Conservation (phyloP, 495 filamentous ascomycete genomes). For the Penicillium tannophilum region DNA sequence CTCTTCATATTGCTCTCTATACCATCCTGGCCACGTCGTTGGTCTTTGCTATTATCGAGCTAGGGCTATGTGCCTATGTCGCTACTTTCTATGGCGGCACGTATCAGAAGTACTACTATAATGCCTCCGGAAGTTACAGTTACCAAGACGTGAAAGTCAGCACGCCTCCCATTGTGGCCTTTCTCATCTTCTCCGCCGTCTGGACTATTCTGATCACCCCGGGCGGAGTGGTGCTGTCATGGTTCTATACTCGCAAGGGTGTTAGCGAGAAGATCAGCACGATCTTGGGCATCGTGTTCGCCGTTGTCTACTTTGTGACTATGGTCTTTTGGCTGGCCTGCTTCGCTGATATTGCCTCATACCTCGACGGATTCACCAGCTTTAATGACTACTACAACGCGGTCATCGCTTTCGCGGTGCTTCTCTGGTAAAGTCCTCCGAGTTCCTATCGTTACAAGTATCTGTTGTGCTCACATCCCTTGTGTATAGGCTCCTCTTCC, state of each 20-base stretch:
- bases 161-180: slow-evolving; percentile 26
- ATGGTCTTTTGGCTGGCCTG: slow-evolving; percentile 38
- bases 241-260: slow-evolving; percentile 25
- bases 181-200: slow-evolving; percentile 27
- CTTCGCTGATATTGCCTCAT: slow-evolving; percentile 33
- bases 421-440: slow-evolving; percentile 27
- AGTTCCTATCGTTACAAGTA: background rate
- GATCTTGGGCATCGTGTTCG: slow-evolving; percentile 21
- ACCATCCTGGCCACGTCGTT: slow-evolving; percentile 26
- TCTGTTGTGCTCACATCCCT: background rate
- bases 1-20: slow-evolving; percentile 30
- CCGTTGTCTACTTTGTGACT: slow-evolving; percentile 31
- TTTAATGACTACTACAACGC: slow-evolving; percentile 26
- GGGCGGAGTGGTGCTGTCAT: slow-evolving; percentile 25
- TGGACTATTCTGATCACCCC: slow-evolving; percentile 30
- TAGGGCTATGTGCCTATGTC: slow-evolving; percentile 29
- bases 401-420: slow-evolving; percentile 34
- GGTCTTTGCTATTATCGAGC: slow-evolving; percentile 30
- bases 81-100: slow-evolving; percentile 9
- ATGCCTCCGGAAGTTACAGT: slow-evolving; percentile 10
- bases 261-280: slow-evolving; percentile 23
- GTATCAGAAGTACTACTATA: slow-evolving; percentile 4
- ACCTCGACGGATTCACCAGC: slow-evolving; percentile 13
- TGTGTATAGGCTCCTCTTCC: slow-evolving; percentile 29
- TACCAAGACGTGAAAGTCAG: slow-evolving; percentile 18